Percentiles rank a stretch among this genome's conserved stretches.
These are phyloP conservation scores for Colletotrichum phormii DNA, from an alignment of 2,329 filamentous ascomycete species.

Conservation along the genomic window DNA sequence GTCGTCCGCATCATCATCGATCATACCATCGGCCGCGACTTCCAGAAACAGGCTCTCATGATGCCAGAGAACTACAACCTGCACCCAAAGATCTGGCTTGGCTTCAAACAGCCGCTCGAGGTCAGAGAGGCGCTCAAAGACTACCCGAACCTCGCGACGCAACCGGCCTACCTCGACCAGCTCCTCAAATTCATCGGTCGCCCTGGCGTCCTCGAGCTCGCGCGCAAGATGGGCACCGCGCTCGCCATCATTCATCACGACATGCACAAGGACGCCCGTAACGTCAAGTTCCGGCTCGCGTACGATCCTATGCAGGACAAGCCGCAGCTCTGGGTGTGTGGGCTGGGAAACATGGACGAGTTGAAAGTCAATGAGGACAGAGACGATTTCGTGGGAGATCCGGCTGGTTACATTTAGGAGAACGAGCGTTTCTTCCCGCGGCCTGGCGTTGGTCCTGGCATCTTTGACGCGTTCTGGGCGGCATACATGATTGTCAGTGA, in stretches of 20 bases:
- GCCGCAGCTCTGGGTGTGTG: conserved; percentile 15
- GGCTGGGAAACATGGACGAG: conserved; percentile 1
- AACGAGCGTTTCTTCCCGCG: conserved; percentile 27
- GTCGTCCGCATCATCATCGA: conserved; percentile 6
- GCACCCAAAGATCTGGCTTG: conserved; percentile 16
- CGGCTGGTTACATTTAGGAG: background rate
- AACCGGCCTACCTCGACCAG: conserved; percentile 26
- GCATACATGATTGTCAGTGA: conserved; percentile 6
- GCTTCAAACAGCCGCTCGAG: conserved; percentile 1
- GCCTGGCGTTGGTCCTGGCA: conserved; percentile 9
- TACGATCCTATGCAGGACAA: background rate
- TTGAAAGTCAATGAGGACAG: background rate
- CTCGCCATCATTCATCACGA: conserved; percentile 27
- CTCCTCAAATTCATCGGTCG: conserved; percentile 8
- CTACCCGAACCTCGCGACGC: background rate
- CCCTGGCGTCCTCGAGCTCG: background rate
- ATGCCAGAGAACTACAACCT: conserved; percentile 16
- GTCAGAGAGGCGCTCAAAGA: background rate
- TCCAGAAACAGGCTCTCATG: background rate
- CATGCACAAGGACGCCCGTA: conserved; percentile 2
- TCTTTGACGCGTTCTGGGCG: conserved; percentile 16
- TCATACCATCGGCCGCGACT: background rate
- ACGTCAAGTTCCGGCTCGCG: conserved; percentile 6
- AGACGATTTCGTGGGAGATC: background rate
- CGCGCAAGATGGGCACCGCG: conserved; percentile 16